phyloP scores from a whole-genome alignment of 2,329 filamentous ascomycete genomes.

The Periconia sp. region DNA sequence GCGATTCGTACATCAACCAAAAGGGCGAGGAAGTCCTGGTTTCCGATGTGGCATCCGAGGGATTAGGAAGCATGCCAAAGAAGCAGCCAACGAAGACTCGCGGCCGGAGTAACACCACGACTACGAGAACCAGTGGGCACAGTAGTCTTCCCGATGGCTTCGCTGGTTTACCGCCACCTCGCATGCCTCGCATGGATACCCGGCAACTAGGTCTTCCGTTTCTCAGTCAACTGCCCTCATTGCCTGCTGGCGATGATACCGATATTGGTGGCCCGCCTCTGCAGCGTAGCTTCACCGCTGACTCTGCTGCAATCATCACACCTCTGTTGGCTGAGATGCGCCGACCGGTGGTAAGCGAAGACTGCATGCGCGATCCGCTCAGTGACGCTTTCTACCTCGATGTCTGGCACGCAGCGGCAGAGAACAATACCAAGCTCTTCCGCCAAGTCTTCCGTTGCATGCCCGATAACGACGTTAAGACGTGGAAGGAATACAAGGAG shows the following conservation, averaged over 20 bases:
- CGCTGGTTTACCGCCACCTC: constrained; percentile 65
- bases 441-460: constrained; percentile 94
- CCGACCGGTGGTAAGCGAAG: constrained; percentile 76
- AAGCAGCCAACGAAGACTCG: constrained; percentile 47
- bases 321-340: constrained; percentile 69
- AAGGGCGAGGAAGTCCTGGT: constrained; percentile 74
- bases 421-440: constrained; percentile 95
- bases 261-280: constrained; percentile 80
- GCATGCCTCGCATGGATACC: constrained; percentile 65
- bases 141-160: constrained; percentile 46
- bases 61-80: constrained; percentile 56
- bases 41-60: constrained; percentile 67
- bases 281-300: constrained; percentile 57
- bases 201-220: constrained; percentile 71
- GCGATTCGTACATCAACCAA: constrained; percentile 73
- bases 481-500: constrained; percentile 92
- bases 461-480: constrained; percentile 92
- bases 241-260: constrained; percentile 76
- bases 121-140: constrained; percentile 34
- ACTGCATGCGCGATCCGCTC: constrained; percentile 94
- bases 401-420: constrained; percentile 83
- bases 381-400: constrained; percentile 83
- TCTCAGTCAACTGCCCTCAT: constrained; percentile 71
- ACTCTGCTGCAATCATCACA: constrained; percentile 56
- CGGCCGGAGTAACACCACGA: constrained; percentile 39